Evolutionary conservation across 1,284 basidiomycete species (phyloP).

Genomic region (Caloboletus firmus): DNA sequence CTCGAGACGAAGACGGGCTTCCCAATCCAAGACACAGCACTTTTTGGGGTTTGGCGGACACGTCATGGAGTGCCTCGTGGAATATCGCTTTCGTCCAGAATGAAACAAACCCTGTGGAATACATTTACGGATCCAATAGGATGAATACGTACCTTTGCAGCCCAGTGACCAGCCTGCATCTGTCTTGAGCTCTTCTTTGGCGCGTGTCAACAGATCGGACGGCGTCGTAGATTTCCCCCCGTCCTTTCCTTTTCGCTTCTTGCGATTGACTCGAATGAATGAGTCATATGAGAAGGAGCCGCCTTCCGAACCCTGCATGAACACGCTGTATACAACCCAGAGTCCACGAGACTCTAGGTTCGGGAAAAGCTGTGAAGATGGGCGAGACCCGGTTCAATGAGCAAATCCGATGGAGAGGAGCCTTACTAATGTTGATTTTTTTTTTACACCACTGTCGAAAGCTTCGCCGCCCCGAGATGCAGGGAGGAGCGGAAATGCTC

Average conservation of each 20-base stretch:
- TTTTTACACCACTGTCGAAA: neutral
- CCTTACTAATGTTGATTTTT: too few relatives aligned
- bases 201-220: conserved; percentile 36
- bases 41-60: conserved; percentile 21
- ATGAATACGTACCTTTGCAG: conserved; percentile 36
- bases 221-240: conserved; percentile 25
- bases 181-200: conserved; percentile 39
- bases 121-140: conserved; percentile 6
- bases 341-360: neutral
- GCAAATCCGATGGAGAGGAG: neutral
- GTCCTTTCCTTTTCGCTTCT: conserved; percentile 33
- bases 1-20: conserved; percentile 58
- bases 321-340: neutral
- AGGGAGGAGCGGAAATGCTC: conserved; percentile 21
- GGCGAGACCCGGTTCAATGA: neutral
- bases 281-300: conserved; percentile 38
- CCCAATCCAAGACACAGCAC: conserved; percentile 70
- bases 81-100: conserved; percentile 35
- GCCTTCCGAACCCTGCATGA: conserved; percentile 20
- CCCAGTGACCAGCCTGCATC: conserved; percentile 44
- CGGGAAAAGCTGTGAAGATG: neutral
- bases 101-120: neutral
- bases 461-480: neutral
- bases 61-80: conserved; percentile 34
- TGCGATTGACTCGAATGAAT: conserved; percentile 44